phyloP scores from a whole-genome alignment of 805 yeast species.

The Tetrapisispora iriomotensis region DNA sequence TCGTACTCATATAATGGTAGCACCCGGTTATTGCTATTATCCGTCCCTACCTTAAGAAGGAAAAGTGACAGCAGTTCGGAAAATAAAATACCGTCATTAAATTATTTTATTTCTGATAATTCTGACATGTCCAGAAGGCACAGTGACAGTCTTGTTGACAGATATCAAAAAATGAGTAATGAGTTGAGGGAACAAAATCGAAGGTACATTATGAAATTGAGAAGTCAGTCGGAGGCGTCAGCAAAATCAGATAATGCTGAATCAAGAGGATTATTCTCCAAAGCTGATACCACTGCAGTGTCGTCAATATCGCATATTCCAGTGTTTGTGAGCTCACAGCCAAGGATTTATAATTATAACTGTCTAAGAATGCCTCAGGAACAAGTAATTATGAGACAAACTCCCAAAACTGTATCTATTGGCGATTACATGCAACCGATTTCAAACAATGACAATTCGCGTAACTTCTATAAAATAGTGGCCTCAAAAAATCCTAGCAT shows the following conservation, averaged over 20 bases:
- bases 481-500: neutral
- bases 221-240: neutral
- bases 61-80: neutral
- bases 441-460: neutral
- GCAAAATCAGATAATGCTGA: too few relatives aligned
- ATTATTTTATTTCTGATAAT: conserved; percentile 1
- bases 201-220: neutral
- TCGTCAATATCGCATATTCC: neutral
- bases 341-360: neutral
- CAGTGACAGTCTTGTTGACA: neutral
- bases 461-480: neutral
- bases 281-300: neutral
- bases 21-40: neutral
- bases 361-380: neutral
- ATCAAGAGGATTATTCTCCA: too few relatives aligned
- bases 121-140: neutral
- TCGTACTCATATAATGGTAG: conserved; percentile 2
- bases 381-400: neutral
- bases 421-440: too few relatives aligned
- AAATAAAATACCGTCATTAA: neutral
- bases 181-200: neutral
- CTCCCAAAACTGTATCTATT: neutral
- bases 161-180: neutral
- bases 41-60: conserved; percentile 1
- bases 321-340: neutral